Percentiles rank a stretch among this genome's conserved stretches.
These are phyloP conservation scores for Porphyridium purpureum DNA, from an alignment of 23 red algal species.

Conservation along the genomic window DNA sequence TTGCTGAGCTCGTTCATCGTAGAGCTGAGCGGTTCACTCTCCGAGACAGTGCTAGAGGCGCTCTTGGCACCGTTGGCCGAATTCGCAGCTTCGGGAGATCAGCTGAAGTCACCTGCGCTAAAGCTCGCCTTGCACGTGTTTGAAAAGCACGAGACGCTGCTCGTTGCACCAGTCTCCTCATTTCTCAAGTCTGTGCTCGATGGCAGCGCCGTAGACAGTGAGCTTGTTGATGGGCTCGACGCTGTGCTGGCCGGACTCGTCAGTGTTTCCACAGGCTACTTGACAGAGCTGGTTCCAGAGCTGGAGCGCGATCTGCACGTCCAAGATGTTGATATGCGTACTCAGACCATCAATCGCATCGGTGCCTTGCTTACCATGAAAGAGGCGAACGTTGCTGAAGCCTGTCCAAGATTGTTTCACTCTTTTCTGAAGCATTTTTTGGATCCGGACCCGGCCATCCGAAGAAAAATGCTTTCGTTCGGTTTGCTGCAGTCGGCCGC, in stretches of 20 bases:
- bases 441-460: no score
- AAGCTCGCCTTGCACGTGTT: not conserved
- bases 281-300: not conserved
- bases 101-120: no score
- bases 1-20: not conserved
- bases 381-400: not conserved
- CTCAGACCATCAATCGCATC: not conserved
- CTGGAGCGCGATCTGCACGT: not conserved
- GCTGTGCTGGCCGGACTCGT: not conserved
- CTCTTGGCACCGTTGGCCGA: not conserved
- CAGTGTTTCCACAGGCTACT: not conserved
- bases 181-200: slow-evolving; percentile 2
- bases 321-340: not conserved
- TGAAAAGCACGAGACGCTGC: not conserved
- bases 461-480: no score
- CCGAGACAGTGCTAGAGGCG: not conserved
- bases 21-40: not conserved
- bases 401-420: not conserved
- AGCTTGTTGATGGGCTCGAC: not conserved
- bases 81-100: not conserved
- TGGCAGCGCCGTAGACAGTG: not conserved
- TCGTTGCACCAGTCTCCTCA: not conserved
- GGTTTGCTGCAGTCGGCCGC: no score
- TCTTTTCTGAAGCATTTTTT: no score
- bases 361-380: not conserved